These are phyloP conservation scores for Carex arenaria DNA, from an alignment of 202 grass and related monocot species.

Conservation along the genomic window DNA sequence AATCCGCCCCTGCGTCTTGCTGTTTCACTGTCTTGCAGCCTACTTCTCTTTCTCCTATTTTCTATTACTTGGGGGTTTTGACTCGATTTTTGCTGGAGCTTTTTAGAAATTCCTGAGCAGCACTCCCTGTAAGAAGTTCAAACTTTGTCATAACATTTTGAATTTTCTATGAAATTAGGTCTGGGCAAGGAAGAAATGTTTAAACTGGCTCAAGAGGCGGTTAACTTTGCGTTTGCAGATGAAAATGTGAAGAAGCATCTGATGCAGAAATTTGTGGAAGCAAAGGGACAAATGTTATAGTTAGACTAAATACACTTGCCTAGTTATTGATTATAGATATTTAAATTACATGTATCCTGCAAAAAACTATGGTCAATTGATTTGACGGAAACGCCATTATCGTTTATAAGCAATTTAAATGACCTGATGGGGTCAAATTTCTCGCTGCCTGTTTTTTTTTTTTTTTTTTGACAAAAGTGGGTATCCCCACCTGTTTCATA, in stretches of 20 bases:
- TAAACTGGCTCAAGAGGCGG: slow-evolving; percentile 46
- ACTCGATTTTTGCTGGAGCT: background rate
- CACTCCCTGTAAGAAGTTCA: background rate
- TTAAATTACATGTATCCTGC: background rate
- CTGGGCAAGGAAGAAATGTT: slow-evolving; percentile 72
- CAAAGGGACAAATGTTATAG: slow-evolving; percentile 28
- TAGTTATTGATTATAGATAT: slow-evolving; percentile 3
- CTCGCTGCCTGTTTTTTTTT: background rate
- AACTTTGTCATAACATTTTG: background rate
- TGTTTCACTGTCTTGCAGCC: background rate
- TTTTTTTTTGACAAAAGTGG: too few species aligned
- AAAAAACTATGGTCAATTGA: background rate
- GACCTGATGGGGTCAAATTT: background rate
- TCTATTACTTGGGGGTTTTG: background rate
- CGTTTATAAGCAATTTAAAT: background rate
- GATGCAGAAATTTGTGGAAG: slow-evolving; percentile 40
- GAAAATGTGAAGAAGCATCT: slow-evolving; percentile 57
- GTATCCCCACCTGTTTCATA: too few species aligned
- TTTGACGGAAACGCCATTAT: background rate
- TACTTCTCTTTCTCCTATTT: background rate
- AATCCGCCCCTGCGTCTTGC: background rate
- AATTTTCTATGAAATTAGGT: slow-evolving; percentile 30
- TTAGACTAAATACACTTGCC: background rate
- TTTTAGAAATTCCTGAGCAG: background rate
- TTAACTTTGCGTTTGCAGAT: slow-evolving; percentile 52